Evolutionary conservation across 2,329 filamentous ascomycete genomes (phyloP).

Genomic region (Trichoderma simmonsii): DNA sequence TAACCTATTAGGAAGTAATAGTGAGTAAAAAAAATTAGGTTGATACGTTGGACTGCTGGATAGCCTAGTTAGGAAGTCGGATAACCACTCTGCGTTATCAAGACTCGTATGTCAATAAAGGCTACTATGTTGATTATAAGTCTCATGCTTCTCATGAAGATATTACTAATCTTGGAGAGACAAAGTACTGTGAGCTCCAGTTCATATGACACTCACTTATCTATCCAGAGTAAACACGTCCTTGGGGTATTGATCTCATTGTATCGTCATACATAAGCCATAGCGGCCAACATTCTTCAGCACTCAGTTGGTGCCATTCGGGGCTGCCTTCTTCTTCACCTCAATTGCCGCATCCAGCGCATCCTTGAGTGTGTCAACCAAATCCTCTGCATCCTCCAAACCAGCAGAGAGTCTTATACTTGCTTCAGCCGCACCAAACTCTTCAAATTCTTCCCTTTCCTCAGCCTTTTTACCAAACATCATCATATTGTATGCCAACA

Average conservation of each 20-base stretch:
- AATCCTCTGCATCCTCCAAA: conserved; percentile 41
- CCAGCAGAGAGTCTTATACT: conserved; percentile 48
- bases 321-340: conserved; percentile 15
- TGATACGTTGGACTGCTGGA: not conserved
- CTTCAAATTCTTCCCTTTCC: conserved; percentile 36
- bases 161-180: not conserved
- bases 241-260: not conserved
- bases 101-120: not conserved
- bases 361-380: conserved; percentile 38
- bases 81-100: not conserved
- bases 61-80: not conserved
- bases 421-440: conserved; percentile 38
- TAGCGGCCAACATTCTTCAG: not conserved
- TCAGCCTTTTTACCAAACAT: conserved; percentile 40
- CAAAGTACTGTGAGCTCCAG: not conserved
- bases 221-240: not conserved
- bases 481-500: conserved; percentile 46
- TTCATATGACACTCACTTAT: not conserved
- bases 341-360: conserved; percentile 21
- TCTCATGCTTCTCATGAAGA: not conserved
- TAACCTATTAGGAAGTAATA: not conserved
- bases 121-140: not conserved
- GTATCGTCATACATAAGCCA: not conserved
- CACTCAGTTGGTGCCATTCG: not conserved
- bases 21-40: not conserved